A percentile compares a stretch with the other conserved stretches of the same genome.
These are phyloP conservation scores for Andrographis paniculata DNA, from an alignment of 305 asterid genomes.

Conservation along the genomic window DNA sequence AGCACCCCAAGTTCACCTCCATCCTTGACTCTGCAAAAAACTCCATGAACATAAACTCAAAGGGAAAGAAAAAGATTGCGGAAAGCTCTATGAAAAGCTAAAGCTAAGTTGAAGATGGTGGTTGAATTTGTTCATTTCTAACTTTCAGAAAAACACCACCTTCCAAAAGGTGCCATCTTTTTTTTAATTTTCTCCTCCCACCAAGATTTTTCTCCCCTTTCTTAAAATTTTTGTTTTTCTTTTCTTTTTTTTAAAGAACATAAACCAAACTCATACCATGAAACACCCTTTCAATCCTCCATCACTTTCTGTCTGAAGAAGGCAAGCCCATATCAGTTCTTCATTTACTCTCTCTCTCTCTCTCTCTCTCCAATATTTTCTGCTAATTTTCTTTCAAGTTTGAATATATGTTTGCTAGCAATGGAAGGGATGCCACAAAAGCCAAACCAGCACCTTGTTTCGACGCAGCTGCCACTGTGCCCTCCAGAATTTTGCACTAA, in stretches of 20 bases:
- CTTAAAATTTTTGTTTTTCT: conserved; percentile 7
- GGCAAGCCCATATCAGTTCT: background rate
- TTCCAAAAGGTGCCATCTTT: conserved; percentile 17
- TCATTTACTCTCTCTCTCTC: conserved; percentile 7
- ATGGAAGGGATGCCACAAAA: conserved; percentile 33
- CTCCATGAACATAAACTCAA: conserved; percentile 15
- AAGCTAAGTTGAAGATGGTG: conserved; percentile 17
- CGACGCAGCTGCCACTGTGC: conserved; percentile 28
- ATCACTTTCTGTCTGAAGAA: conserved; percentile 12
- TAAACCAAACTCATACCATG: too few species aligned
- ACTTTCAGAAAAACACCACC: conserved; percentile 19
- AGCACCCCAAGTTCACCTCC: too few species aligned
- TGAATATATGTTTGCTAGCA: conserved; percentile 22
- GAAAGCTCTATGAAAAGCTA: conserved; percentile 19
- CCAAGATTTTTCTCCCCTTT: background rate
- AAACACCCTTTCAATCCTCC: conserved; percentile 12
- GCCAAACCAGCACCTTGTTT: conserved; percentile 40
- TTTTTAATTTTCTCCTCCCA: background rate
- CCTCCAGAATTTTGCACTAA: conserved; percentile 34
- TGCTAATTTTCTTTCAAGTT: conserved; percentile 12
- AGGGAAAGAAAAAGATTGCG: conserved; percentile 19
- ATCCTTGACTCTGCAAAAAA: background rate
- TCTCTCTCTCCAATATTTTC: background rate
- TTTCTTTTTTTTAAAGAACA: background rate
- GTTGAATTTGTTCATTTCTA: conserved; percentile 32